phyloP scores from a whole-genome alignment of 1,284 basidiomycete species.

The Cutaneotrichosporon sp. region DNA sequence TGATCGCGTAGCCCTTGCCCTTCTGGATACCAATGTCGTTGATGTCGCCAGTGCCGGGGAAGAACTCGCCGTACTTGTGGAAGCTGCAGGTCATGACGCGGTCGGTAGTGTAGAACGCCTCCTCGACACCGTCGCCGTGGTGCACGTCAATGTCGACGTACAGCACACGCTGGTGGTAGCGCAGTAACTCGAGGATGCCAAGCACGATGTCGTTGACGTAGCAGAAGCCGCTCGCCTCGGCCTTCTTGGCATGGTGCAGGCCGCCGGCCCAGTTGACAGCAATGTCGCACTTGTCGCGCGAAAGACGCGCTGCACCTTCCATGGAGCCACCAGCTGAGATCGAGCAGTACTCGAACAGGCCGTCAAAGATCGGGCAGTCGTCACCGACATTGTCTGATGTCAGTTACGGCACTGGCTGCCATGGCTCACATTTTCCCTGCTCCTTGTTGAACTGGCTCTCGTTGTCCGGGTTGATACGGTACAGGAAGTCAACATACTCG shows the following conservation, averaged over 20 bases:
- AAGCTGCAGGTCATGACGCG: constrained; percentile 98
- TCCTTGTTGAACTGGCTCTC: constrained; percentile 88
- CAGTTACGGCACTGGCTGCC: neutral
- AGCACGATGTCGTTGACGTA: constrained; percentile 99
- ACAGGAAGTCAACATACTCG: constrained; percentile 89
- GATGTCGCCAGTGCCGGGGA: constrained; percentile 96
- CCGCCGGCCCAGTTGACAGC: constrained; percentile 99
- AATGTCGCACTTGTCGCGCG: constrained; percentile 97
- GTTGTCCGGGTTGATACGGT: constrained; percentile 79
- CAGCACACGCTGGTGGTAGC: constrained; percentile 91
- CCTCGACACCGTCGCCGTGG: constrained; percentile 98
- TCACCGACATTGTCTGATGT: constrained; percentile 79
- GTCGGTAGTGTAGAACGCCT: constrained; percentile 99
- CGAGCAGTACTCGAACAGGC: constrained; percentile 96
- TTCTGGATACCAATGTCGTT: constrained; percentile 90
- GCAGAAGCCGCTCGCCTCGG: constrained; percentile 97
- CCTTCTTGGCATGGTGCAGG: constrained; percentile 97
- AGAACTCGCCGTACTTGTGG: constrained; percentile 99
- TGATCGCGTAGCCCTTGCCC: constrained; percentile 89
- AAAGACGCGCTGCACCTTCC: constrained; percentile 96
- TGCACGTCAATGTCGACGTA: constrained; percentile 99
- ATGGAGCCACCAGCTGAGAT: constrained; percentile 98
- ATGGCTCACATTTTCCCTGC: constrained; percentile 81
- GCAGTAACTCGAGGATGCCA: constrained; percentile 89
- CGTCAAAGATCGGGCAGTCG: constrained; percentile 98